phyloP scores from a whole-genome alignment of 352 stramenopile genomes.

The Pythium chondricola region DNA sequence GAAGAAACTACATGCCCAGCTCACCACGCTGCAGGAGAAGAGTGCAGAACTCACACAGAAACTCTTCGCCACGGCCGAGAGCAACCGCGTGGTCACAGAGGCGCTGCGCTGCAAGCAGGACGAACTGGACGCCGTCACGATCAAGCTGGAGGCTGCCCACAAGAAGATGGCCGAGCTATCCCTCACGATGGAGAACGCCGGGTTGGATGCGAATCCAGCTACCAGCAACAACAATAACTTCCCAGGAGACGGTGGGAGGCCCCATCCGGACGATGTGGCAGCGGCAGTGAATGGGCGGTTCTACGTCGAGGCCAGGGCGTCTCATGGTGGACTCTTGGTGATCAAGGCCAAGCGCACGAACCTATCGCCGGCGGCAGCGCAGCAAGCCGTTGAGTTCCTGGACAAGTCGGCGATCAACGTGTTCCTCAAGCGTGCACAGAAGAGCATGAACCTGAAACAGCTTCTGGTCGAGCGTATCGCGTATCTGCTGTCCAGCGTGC shows the following conservation, averaged over 20 bases:
- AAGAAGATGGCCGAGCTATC: slow-evolving; percentile 66
- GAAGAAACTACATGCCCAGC: slow-evolving; percentile 92
- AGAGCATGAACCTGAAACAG: slow-evolving; percentile 91
- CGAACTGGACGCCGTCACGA: slow-evolving; percentile 81
- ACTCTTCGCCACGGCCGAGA: slow-evolving; percentile 87
- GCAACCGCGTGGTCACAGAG: slow-evolving; percentile 90
- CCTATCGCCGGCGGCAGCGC: slow-evolving; percentile 36
- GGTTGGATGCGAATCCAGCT: slow-evolving; percentile 22
- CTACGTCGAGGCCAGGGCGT: slow-evolving; percentile 79
- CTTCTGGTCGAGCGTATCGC: slow-evolving; percentile 88
- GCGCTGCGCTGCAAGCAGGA: slow-evolving; percentile 86
- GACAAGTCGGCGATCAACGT: slow-evolving; percentile 85
- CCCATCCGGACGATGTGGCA: slow-evolving; percentile 50
- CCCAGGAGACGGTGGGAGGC: slow-evolving; percentile 19
- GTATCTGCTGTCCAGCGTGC: slow-evolving; percentile 64
- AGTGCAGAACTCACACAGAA: slow-evolving; percentile 87
- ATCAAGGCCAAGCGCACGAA: slow-evolving; percentile 92
- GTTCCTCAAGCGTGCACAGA: slow-evolving; percentile 93
- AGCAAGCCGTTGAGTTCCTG: slow-evolving; percentile 82
- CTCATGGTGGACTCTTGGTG: slow-evolving; percentile 80
- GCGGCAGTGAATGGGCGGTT: slow-evolving; percentile 70
- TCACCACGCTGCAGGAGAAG: slow-evolving; percentile 85
- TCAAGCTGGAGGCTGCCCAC: slow-evolving; percentile 74
- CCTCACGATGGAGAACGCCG: slow-evolving; percentile 51
- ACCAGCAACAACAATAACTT: slow-evolving; percentile 17